Conservation (phyloP, 129 eudicot genomes). For the Helianthus annuus region DNA sequence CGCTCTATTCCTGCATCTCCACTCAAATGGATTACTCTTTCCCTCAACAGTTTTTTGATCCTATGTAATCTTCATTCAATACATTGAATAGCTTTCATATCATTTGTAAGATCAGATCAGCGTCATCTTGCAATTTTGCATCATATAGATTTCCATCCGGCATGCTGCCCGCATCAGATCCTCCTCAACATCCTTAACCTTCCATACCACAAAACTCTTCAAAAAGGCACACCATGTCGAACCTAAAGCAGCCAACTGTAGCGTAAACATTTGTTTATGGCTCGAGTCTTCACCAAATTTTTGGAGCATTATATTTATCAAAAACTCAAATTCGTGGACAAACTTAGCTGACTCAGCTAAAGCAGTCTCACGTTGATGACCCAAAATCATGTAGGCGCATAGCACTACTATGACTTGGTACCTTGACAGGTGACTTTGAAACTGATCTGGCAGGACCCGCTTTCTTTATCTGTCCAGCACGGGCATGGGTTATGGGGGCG, state of each 20-base stretch:
- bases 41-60: constrained; percentile 87
- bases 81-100: constrained; percentile 81
- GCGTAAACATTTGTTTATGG: constrained; percentile 51
- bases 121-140: constrained; percentile 82
- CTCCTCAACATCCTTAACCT: constrained; percentile 90
- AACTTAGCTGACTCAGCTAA: constrained; percentile 68
- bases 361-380: constrained; percentile 79
- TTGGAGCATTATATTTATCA: constrained; percentile 53
- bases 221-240: constrained; percentile 90
- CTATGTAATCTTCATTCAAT: constrained; percentile 59
- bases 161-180: constrained; percentile 98
- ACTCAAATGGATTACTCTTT: constrained; percentile 78
- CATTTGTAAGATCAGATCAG: constrained; percentile 64
- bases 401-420: constrained; percentile 87
- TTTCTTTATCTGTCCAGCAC: constrained; percentile 45
- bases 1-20: constrained; percentile 94
- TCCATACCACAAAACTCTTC: constrained; percentile 94
- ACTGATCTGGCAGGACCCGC: constrained; percentile 36
- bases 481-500: constrained; percentile 1
- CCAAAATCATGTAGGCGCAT: constrained; percentile 92
- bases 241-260: constrained; percentile 81
- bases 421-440: constrained; percentile 61
- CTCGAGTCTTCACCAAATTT: constrained; percentile 41
- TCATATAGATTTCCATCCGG: constrained; percentile 94
- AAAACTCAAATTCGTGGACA: constrained; percentile 68